Evolutionary conservation across 116 monocot genomes (phyloP).

Genomic region (Dioscorea cayenensis): DNA sequence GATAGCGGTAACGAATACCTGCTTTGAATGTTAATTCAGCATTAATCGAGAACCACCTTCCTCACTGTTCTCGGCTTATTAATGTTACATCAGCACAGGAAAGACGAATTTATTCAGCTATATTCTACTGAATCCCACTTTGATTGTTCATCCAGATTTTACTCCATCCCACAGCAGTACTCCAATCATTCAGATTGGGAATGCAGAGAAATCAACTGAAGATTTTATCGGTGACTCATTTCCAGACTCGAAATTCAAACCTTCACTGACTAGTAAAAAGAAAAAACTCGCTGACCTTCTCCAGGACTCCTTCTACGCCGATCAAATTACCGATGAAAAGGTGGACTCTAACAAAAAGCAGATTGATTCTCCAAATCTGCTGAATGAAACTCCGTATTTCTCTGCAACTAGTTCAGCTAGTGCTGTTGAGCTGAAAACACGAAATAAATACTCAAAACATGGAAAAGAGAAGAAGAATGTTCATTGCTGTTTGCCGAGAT

Average conservation of each 20-base stretch:
- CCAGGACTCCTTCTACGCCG: slow-evolving; percentile 17
- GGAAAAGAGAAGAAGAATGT: slow-evolving; percentile 29
- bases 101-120: background rate
- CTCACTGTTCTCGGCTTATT: no score
- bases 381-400: slow-evolving; percentile 10
- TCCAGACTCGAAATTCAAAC: slow-evolving; percentile 30
- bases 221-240: background rate
- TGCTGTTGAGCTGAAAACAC: slow-evolving; percentile 10
- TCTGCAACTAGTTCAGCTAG: slow-evolving; percentile 22
- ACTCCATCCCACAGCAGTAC: slow-evolving; percentile 64
- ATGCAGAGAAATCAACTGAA: slow-evolving; percentile 8
- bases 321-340: slow-evolving; percentile 1
- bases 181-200: slow-evolving; percentile 29
- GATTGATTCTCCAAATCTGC: slow-evolving; percentile 2
- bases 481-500: slow-evolving; percentile 44
- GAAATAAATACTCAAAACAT: background rate
- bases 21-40: no score
- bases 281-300: slow-evolving; percentile 54
- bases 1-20: background rate
- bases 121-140: background rate
- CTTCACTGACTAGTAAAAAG: slow-evolving; percentile 46
- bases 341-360: background rate
- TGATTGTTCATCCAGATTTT: slow-evolving; percentile 47
- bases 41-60: no score
- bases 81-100: no score